Conservation (phyloP, 129 eudicot species). For the sunflower (Helianthus annuus) region HanXRQr2.0-SUNRISE NC_035441.2:44727407-44727906, state of each 20-base stretch:
- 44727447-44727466: no score
- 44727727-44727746: slow-evolving; percentile 26
- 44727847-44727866: no score
- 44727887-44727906: no score
- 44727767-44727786: slow-evolving; percentile 28
- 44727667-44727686: slow-evolving; percentile 22
- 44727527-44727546: no score
- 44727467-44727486: no score
- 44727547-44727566: no score
- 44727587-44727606: background rate
- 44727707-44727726: background rate
- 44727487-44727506: no score
- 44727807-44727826: slow-evolving; percentile 21
- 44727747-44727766: slow-evolving; percentile 42
- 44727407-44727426: no score
- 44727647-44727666: slow-evolving; percentile 30
- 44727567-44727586: no score
- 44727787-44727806: slow-evolving; percentile 35
- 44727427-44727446: no score
- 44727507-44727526: no score
- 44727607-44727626: slow-evolving; percentile 6
- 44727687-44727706: slow-evolving; percentile 13
- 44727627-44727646: background rate
- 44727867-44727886: no score
- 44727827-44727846: background rate